Evolutionary conservation across 129 eudicot species (phyloP).

Genomic region (carrot (Daucus carota)): DNA sequence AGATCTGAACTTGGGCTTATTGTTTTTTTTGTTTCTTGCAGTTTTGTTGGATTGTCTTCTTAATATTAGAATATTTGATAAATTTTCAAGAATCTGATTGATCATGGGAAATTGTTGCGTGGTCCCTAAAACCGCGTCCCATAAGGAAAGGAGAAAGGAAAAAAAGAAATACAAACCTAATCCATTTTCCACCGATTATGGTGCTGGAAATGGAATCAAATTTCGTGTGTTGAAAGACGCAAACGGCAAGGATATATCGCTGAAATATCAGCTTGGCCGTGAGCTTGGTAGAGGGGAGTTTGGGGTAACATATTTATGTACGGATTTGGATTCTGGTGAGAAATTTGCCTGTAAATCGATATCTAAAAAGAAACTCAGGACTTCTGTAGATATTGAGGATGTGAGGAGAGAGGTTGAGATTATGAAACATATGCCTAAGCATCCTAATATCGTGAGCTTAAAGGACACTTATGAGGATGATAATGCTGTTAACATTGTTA

Average conservation of each 20-base stretch:
- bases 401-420: conserved; percentile 77
- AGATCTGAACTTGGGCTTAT: not conserved
- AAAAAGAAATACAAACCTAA: conserved; percentile 46
- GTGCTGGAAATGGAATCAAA: conserved; percentile 30
- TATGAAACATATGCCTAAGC: conserved; percentile 76
- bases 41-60: conserved; percentile 4
- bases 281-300: conserved; percentile 86
- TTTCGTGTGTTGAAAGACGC: conserved; percentile 47
- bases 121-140: conserved; percentile 34
- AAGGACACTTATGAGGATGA: conserved; percentile 75
- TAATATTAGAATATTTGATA: not conserved
- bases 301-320: conserved; percentile 72
- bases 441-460: conserved; percentile 57
- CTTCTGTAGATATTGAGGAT: conserved; percentile 73
- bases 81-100: conserved; percentile 19
- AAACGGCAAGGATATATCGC: conserved; percentile 40
- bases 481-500: conserved; percentile 65
- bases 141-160: conserved; percentile 27
- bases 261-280: conserved; percentile 47
- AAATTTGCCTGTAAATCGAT: conserved; percentile 72
- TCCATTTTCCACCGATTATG: conserved; percentile 35
- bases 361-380: conserved; percentile 69
- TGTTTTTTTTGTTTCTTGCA: not conserved
- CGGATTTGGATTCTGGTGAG: conserved; percentile 45
- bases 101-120: conserved; percentile 76